Evolutionary conservation across 2,329 filamentous ascomycete species (phyloP), one percentile per base, ranked within the genome.

Genomic region (Daldinia sp.): DNA sequence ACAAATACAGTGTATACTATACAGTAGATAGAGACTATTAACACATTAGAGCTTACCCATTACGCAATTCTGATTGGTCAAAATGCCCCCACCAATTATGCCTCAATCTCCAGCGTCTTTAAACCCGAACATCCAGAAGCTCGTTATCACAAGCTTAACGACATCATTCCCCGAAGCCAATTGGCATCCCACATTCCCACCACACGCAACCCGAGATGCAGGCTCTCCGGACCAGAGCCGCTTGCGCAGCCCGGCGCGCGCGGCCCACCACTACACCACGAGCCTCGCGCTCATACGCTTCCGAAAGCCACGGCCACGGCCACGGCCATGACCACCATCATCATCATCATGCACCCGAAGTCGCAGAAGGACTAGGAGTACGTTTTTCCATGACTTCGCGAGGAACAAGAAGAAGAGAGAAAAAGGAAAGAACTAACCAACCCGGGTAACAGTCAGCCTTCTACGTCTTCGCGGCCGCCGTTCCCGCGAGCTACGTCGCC

Each of bases 291-390:
- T 81, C 81, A 67, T 88, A 88, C 77, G 86, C 86, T 72, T 88
- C 64, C 68, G 62, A 68, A 20, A 65, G 58, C 72, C 77, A 74
- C 64, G 81, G 84, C 76, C 76, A 74, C 60, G 80, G 83, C 73
- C 28, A 57, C 6, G 44, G 53, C 62, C 68, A 74, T 63, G 81
- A 84, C 76, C 76, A 74, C 63, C 80, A 84, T 73, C 18, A 55
- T 15, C 76, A 74, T 62, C 80, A 84, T 73, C 78, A 76, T 64
- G 75, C 82, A 66, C 81, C 76, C 60, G 67, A 76, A 39, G 81
- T 83, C 68, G 83, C 85, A 73, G 87, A 89, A 79, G 81, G 82
- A 66, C 82, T 88, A 74, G 87, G 87, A 74, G 87, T 89, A 87
- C 67, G 86, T 82, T 65, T 82, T 65, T 37, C 9, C 23, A 10